Evolutionary conservation across 2,329 filamentous ascomycete genomes (phyloP), one percentile per base, ranked within the genome.

Genomic region (Sclerotinia spermophila): DNA sequence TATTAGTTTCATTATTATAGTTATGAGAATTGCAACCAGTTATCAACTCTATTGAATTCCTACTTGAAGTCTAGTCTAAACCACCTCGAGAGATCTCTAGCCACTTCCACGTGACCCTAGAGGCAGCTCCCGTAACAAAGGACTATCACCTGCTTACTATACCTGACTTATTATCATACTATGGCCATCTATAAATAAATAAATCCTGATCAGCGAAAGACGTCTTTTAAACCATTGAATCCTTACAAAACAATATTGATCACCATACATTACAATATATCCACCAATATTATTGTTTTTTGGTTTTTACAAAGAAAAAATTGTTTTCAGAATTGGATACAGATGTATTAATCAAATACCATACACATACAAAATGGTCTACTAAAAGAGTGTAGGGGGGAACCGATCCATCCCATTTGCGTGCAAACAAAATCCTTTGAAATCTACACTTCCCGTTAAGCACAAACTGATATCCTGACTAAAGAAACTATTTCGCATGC

Each of bases 391-490:
- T 53, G 45, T 53, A 21, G 45, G 40, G 45, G 33, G 11, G 55
- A 53, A 19, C 17, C 27, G 3, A 62, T 42, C 45, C n/a, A 62
- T 42, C 45, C n/a, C 45, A 27, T 30, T 40, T n/a, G n/a, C 33
- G n/a, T 40, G 13, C 35, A 38, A 33, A 24, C n/a, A 53, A 40
- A 53, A 40, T 53, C 38, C n/a, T n/a, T 24, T 19, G n/a, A 55
- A 61, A 40, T 61, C 2, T 61, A 42, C n/a, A 61, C 58, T 61
- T 30, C 17, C n/a, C 17, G n/a, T n/a, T n/a, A n/a, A 1, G 27
- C 27, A 66, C 33, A 66, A 66, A 53, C 30, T 53, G 45, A 66
- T 66, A 40, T 66, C 48, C 45, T 24, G 30, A 53, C 38, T 51
- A 40, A 65, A 40, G 24, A 40, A 19, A 30, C 45, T 38, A 53